Evolutionary conservation across 306 rosid species (phyloP), one percentile per base, ranked within the genome.

Genomic region (Citrullus colocynthis): DNA sequence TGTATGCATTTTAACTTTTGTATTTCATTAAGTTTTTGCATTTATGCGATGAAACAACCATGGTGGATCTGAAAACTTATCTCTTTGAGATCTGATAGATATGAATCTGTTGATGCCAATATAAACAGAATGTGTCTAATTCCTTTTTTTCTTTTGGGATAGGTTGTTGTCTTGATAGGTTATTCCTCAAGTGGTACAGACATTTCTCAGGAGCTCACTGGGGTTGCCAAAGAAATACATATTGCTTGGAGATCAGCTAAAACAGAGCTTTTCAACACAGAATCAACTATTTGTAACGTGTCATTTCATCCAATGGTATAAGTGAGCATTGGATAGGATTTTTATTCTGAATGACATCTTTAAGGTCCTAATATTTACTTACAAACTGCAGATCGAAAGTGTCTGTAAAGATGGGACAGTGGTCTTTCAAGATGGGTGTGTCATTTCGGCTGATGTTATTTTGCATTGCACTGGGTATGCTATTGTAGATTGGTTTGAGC

Each of bases 271-370:
- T 56, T 83, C 13, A 88, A 87, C 67, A 86, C 80, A 81, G 30
- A 82, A 52, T 83, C 89, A 59, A 86, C 80, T 79, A 83, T 80
- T 77, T 84, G 80, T 62, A 90, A 88, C 58, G 67, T 89, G 78
- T 93, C 97, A 97, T 91, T 86, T 65, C 98, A 93, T 86, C 88
- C 93, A 75, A 88, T 86, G 98, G 98, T 91, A 89, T 80, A 84
- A 76, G 3, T 75, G 76, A 63, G 42, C 64, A 32, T 73, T 73
- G 45, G 18, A 30, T 15, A 34, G 32, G 59, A 28, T 51, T n/a
- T 74, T 2, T 74, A 6, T 52, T 74, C 16, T 34, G 17, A 5
- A 54, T 74, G 63, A 30, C 63, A 17, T 52, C 63, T 54, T 32
- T 74, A 74, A 54, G 62, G 49, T 60, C 63, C 63, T 54, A 54